These are phyloP conservation scores for Cystobasidium tubakii DNA, from an alignment of 768 basidiomycete species.

Conservation along the genomic window DNA sequence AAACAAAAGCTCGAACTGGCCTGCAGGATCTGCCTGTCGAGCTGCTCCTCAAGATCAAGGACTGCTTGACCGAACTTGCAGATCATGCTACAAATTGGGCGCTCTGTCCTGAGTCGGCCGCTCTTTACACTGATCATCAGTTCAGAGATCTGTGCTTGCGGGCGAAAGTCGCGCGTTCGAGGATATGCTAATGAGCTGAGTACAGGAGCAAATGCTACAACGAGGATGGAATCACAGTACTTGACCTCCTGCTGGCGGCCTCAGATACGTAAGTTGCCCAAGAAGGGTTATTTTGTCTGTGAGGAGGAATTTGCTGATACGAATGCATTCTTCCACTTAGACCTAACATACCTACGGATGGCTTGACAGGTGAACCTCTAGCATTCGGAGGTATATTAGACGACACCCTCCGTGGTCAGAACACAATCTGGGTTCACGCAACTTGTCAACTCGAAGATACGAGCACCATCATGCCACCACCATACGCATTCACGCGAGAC, in stretches of 20 bases:
- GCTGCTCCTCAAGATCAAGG: constrained; percentile 10
- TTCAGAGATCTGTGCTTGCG: constrained; percentile 2
- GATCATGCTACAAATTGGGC: background rate
- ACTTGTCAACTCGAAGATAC: background rate
- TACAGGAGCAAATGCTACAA: constrained; percentile 10
- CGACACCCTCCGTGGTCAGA: constrained; percentile 19
- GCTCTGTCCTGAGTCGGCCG: constrained; percentile 12
- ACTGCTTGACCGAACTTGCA: constrained; percentile 7
- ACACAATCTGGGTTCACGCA: constrained; percentile 15
- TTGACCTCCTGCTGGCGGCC: constrained; percentile 21
- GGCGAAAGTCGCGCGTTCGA: background rate
- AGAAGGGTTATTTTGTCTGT: background rate
- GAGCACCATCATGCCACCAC: background rate
- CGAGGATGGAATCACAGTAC: constrained; percentile 17
- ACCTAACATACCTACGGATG: background rate
- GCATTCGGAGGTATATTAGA: constrained; percentile 18
- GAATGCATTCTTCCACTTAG: background rate
- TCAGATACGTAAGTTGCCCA: background rate
- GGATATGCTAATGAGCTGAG: constrained; percentile 7
- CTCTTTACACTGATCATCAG: background rate
- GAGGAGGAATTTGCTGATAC: background rate
- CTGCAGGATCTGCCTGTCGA: constrained; percentile 22
- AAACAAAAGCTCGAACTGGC: background rate
- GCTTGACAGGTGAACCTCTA: background rate
- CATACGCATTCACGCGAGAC: background rate